These are phyloP conservation scores for Orbilia blumenaviensis DNA, from an alignment of 2,329 filamentous ascomycete species.

Conservation along the genomic window DNA sequence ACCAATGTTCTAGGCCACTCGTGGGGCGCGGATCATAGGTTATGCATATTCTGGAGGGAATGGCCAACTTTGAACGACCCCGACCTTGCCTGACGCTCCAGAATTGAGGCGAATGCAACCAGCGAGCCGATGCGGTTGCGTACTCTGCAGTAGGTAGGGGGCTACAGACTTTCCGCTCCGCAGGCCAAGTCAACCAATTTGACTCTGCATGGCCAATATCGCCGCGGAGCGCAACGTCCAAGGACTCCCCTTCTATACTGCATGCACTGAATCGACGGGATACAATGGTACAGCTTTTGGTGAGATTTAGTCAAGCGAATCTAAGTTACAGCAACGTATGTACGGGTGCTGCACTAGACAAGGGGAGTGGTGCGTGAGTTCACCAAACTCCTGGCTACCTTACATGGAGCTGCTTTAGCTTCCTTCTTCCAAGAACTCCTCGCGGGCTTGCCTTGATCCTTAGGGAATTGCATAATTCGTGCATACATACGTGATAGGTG, in stretches of 20 bases:
- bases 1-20: background rate
- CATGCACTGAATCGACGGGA: slow-evolving; percentile 34
- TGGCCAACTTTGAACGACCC: background rate
- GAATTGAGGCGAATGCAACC: slow-evolving; percentile 19
- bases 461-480: slow-evolving; percentile 49
- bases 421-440: slow-evolving; percentile 17
- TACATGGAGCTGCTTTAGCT: slow-evolving; percentile 21
- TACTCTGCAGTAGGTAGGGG: slow-evolving; percentile 9
- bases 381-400: slow-evolving; percentile 11
- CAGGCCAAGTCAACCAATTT: background rate
- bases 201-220: slow-evolving; percentile 17
- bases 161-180: slow-evolving; percentile 9
- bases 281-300: slow-evolving; percentile 20
- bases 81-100: background rate
- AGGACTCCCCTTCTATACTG: slow-evolving; percentile 27
- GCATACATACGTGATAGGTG: slow-evolving; percentile 20
- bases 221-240: slow-evolving; percentile 35
- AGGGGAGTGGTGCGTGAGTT: slow-evolving; percentile 2
- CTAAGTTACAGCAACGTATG: slow-evolving; percentile 28
- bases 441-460: background rate
- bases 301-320: slow-evolving; percentile 38
- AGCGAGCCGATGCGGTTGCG: slow-evolving; percentile 34
- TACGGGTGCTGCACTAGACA: slow-evolving; percentile 2
- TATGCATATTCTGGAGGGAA: background rate
- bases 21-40: background rate